These are phyloP conservation scores for Zoysia japonica DNA, from an alignment of 176 grass and related monocot species.

Conservation along the genomic window DNA sequence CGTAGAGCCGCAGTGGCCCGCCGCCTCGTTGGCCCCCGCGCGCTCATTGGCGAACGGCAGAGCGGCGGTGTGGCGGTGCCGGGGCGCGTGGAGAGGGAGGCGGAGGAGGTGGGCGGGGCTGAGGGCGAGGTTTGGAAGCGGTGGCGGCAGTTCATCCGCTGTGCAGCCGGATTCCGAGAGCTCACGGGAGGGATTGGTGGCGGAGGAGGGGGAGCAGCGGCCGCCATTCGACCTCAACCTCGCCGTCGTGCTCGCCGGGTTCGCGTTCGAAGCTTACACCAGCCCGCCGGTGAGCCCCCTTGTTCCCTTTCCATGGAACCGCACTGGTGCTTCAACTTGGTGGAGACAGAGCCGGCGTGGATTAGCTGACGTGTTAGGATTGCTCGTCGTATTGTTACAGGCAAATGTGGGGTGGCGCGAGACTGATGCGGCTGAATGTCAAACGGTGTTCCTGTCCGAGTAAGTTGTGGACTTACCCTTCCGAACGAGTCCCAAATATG, in stretches of 20 bases:
- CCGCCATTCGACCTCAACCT: constrained; percentile 84
- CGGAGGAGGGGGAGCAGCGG: constrained; percentile 40
- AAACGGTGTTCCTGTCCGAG: constrained; percentile 88
- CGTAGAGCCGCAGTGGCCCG: constrained; percentile 10
- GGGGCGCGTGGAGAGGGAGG: constrained; percentile 31
- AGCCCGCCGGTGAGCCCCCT: constrained; percentile 65
- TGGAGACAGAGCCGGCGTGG: constrained; percentile 9
- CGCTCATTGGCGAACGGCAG: constrained; percentile 7
- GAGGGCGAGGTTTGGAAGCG: constrained; percentile 25
- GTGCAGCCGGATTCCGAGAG: constrained; percentile 32
- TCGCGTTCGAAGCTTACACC: constrained; percentile 87
- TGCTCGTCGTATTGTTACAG: constrained; percentile 48
- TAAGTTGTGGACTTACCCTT: constrained; percentile 42
- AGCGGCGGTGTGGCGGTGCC: constrained; percentile 31
- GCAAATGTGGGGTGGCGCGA: constrained; percentile 78
- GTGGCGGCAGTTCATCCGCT: constrained; percentile 14
- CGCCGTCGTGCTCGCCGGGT: constrained; percentile 81
- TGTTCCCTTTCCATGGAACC: background rate
- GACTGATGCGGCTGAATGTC: constrained; percentile 70
- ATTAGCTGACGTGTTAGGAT: background rate
- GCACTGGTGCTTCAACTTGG: background rate
- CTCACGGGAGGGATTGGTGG: background rate
- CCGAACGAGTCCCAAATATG: too few relatives aligned
- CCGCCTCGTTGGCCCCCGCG: constrained; percentile 4
- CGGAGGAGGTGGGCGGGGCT: constrained; percentile 40